Evolutionary conservation across 805 yeast species (phyloP).

Genomic region (Saccharomycopsis javanensis): DNA sequence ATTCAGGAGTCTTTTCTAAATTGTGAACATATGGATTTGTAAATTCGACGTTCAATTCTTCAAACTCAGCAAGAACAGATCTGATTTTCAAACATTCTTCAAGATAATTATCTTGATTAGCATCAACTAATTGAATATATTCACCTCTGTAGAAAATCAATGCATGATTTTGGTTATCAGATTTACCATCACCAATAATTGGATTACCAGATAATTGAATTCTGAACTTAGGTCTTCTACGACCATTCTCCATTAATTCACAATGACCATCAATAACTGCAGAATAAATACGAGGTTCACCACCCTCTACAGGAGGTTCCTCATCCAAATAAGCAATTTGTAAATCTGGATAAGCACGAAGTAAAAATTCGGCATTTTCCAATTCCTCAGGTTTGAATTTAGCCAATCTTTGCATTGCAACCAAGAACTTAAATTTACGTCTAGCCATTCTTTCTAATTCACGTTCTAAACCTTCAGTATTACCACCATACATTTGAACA

Average conservation of each 20-base stretch:
- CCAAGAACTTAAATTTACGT: slow-evolving; percentile 69
- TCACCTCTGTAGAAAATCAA: slow-evolving; percentile 86
- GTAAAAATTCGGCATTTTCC: slow-evolving; percentile 55
- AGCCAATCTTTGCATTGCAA: slow-evolving; percentile 81
- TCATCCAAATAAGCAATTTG: slow-evolving; percentile 46
- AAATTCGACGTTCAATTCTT: slow-evolving; percentile 52
- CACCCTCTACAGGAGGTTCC: slow-evolving; percentile 25
- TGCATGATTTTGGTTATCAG: slow-evolving; percentile 90
- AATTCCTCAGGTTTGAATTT: slow-evolving; percentile 55
- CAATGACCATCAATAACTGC: slow-evolving; percentile 59
- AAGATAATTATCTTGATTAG: slow-evolving; percentile 90
- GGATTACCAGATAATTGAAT: slow-evolving; percentile 88
- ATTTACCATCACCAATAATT: slow-evolving; percentile 90
- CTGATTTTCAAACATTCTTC: slow-evolving; percentile 92
- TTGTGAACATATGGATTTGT: slow-evolving; percentile 56
- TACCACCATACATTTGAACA: slow-evolving; percentile 33
- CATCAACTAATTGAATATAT: slow-evolving; percentile 89
- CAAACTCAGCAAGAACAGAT: slow-evolving; percentile 83
- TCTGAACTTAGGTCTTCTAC: slow-evolving; percentile 52
- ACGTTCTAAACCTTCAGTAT: slow-evolving; percentile 48
- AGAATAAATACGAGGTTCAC: slow-evolving; percentile 40
- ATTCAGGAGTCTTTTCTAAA: slow-evolving; percentile 29
- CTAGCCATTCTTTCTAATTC: slow-evolving; percentile 66
- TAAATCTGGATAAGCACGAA: slow-evolving; percentile 64
- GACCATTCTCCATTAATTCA: slow-evolving; percentile 44